These are phyloP conservation scores for Gastrodia elata DNA, from an alignment of 106 monocot genomes.

Conservation along the genomic window DNA sequence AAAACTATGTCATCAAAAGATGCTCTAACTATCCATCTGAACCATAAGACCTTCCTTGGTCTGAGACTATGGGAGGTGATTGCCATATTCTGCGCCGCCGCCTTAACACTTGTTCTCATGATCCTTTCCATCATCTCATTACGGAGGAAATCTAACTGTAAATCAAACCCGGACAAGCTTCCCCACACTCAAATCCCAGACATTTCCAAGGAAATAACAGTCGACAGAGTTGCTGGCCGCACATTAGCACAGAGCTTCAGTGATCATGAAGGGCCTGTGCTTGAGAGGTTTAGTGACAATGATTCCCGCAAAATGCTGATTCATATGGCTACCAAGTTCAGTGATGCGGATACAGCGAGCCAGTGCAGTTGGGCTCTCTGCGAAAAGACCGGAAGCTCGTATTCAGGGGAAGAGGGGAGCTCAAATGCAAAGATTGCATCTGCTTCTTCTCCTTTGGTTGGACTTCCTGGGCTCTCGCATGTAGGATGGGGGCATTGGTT, in stretches of 20 bases:
- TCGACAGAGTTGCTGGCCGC: slow-evolving; percentile 28
- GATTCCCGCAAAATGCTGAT: slow-evolving; percentile 36
- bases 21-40: slow-evolving; percentile 24
- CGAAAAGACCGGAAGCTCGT: slow-evolving; percentile 43
- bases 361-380: slow-evolving; percentile 67
- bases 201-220: slow-evolving; percentile 63
- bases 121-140: slow-evolving; percentile 34
- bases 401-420: slow-evolving; percentile 61
- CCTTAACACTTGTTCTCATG: slow-evolving; percentile 29
- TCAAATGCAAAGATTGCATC: slow-evolving; percentile 21
- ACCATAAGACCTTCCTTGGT: slow-evolving; percentile 32
- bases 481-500: slow-evolving; percentile 93
- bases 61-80: slow-evolving; percentile 54
- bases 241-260: slow-evolving; percentile 36
- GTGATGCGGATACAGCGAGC: slow-evolving; percentile 59
- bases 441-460: slow-evolving; percentile 61
- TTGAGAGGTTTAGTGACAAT: slow-evolving; percentile 35
- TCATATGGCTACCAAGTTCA: slow-evolving; percentile 38
- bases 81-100: slow-evolving; percentile 29
- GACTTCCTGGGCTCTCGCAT: slow-evolving; percentile 66
- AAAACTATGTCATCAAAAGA: slow-evolving; percentile 36
- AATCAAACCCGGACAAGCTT: slow-evolving; percentile 18
- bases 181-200: slow-evolving; percentile 48
- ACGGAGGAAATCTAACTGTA: slow-evolving; percentile 32
- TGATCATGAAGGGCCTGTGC: slow-evolving; percentile 22